Percentiles rank a stretch among this genome's conserved stretches.
Conservation (phyloP, 768 basidiomycete genomes). For the Grammothele lineata region DNA sequence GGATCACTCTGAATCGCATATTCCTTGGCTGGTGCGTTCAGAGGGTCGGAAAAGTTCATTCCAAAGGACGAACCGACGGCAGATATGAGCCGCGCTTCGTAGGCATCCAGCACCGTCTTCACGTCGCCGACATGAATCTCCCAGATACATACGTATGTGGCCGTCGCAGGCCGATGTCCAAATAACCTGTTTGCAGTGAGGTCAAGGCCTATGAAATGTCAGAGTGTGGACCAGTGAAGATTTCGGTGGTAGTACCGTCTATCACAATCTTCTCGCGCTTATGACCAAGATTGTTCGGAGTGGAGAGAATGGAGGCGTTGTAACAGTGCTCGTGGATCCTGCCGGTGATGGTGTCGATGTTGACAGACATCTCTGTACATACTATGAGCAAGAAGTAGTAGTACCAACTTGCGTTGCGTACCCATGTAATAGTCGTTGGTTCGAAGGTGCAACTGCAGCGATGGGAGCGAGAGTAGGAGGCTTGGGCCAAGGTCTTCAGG, state of each 20-base stretch:
- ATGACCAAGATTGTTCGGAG: slow-evolving; percentile 12
- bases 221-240: background rate
- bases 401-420: slow-evolving; percentile 26
- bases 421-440: slow-evolving; percentile 90
- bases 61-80: slow-evolving; percentile 56
- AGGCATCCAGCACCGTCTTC: slow-evolving; percentile 51
- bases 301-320: slow-evolving; percentile 34
- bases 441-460: slow-evolving; percentile 71
- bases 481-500: slow-evolving; percentile 47
- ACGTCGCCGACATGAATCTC: slow-evolving; percentile 71
- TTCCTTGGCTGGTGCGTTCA: slow-evolving; percentile 77
- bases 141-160: slow-evolving; percentile 93
- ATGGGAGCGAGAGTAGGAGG: slow-evolving; percentile 54
- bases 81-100: slow-evolving; percentile 45
- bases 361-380: slow-evolving; percentile 69
- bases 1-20: slow-evolving; percentile 62
- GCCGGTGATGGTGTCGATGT: slow-evolving; percentile 58
- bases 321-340: slow-evolving; percentile 44
- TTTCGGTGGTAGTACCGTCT: too few species aligned
- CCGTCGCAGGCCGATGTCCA: slow-evolving; percentile 79
- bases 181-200: slow-evolving; percentile 84
- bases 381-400: slow-evolving; percentile 2
- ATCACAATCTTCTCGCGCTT: slow-evolving; percentile 39
- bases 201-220: slow-evolving; percentile 51
- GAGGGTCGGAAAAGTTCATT: slow-evolving; percentile 66